Conservation (phyloP, 2,329 filamentous ascomycete species). For the Xylaria sp. region DNA sequence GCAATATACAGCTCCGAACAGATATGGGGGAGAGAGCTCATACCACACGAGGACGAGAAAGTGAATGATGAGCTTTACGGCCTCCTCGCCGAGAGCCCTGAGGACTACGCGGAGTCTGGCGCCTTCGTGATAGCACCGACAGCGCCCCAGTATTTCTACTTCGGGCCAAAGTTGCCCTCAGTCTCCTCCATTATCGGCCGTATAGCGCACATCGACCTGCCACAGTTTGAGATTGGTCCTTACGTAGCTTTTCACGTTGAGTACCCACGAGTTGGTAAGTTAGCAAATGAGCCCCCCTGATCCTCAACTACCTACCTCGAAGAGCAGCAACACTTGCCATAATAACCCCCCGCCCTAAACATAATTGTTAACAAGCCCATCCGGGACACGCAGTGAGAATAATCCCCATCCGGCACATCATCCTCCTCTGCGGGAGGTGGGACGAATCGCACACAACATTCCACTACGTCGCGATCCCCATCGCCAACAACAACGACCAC, state of each 20-base stretch:
- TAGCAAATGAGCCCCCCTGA: neutral
- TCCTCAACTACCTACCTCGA: neutral
- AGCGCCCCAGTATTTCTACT: neutral
- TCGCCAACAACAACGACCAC: neutral
- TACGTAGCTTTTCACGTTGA: neutral
- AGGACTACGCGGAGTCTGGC: constrained; percentile 12
- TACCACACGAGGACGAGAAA: neutral
- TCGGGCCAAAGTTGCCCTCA: neutral
- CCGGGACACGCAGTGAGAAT: no score
- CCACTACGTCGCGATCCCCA: neutral
- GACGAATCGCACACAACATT: neutral
- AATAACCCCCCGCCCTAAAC: no score
- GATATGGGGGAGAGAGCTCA: neutral
- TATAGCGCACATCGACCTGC: neutral
- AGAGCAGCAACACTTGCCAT: no score
- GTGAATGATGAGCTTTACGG: neutral
- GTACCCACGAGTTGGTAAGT: constrained; percentile 1
- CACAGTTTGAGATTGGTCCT: neutral
- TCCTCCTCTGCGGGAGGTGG: constrained; percentile 19
- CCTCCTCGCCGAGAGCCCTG: constrained; percentile 9
- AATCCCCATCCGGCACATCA: neutral
- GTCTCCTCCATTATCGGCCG: neutral
- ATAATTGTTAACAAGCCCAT: no score
- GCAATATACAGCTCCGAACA: neutral
- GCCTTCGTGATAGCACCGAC: neutral